Evolutionary conservation across 2,329 filamentous ascomycete genomes (phyloP).

Genomic region (Penicillium sp.): DNA sequence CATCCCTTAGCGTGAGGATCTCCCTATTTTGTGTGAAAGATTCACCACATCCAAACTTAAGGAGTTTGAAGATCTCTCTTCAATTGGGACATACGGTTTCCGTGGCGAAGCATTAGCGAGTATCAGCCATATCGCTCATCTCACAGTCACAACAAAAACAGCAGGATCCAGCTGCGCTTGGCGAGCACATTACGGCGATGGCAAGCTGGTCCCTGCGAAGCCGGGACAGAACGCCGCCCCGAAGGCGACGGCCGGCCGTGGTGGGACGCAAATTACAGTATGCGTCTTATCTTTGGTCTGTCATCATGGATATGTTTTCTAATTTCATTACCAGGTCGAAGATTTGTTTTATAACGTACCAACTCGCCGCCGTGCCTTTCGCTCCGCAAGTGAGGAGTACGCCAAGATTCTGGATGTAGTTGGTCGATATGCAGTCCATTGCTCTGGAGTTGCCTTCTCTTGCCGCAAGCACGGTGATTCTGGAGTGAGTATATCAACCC

Average conservation of each 20-base stretch:
- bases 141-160: slow-evolving; percentile 92
- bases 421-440: slow-evolving; percentile 90
- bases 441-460: slow-evolving; percentile 83
- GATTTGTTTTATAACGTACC: slow-evolving; percentile 97
- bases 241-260: slow-evolving; percentile 79
- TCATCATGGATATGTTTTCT: neutral
- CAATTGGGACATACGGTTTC: slow-evolving; percentile 95
- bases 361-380: slow-evolving; percentile 80
- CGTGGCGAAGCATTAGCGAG: slow-evolving; percentile 93
- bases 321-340: slow-evolving; percentile 59
- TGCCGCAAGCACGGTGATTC: slow-evolving; percentile 96
- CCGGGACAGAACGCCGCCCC: slow-evolving; percentile 84
- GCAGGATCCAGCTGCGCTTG: slow-evolving; percentile 83
- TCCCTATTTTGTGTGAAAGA: slow-evolving; percentile 87
- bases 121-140: slow-evolving; percentile 96
- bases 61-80: slow-evolving; percentile 83
- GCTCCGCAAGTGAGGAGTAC: slow-evolving; percentile 90
- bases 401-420: slow-evolving; percentile 96
- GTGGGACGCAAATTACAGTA: slow-evolving; percentile 87
- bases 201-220: slow-evolving; percentile 76
- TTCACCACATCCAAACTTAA: slow-evolving; percentile 97
- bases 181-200: slow-evolving; percentile 82
- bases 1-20: slow-evolving; percentile 70
- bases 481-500: slow-evolving; percentile 75
- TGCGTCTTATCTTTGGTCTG: neutral